A percentile compares a stretch with the other conserved stretches of the same genome.
phyloP scores from a whole-genome alignment of 306 rosid species.

The Cucumis cinereus region DNA sequence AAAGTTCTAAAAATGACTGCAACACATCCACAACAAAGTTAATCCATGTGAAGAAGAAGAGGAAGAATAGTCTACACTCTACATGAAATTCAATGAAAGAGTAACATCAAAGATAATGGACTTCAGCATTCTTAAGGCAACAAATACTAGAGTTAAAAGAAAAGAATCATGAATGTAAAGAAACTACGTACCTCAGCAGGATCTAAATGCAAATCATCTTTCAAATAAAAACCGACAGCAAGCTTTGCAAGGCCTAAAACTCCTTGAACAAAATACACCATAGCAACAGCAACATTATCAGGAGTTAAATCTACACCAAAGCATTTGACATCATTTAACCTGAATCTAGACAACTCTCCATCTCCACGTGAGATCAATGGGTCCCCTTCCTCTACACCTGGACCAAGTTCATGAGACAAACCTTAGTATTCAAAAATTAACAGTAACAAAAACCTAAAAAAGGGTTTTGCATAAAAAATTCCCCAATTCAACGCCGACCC shows the following conservation, averaged over 20 bases:
- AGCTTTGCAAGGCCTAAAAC: conserved; percentile 90
- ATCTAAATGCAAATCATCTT: conserved; percentile 86
- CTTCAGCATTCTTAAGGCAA: neutral
- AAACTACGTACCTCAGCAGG: conserved; percentile 75
- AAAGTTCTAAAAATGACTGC: neutral
- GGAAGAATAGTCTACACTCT: neutral
- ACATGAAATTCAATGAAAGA: neutral
- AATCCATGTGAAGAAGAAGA: neutral
- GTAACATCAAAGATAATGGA: neutral
- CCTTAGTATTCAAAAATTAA: neutral
- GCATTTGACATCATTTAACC: conserved; percentile 26
- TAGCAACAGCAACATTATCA: conserved; percentile 81
- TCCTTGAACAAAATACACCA: conserved; percentile 99
- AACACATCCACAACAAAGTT: neutral
- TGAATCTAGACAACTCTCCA: conserved; percentile 31
- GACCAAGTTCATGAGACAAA: conserved; percentile 2
- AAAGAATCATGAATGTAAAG: conserved; percentile 9
- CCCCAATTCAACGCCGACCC: neutral
- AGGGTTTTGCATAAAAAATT: neutral
- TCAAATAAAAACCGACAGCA: conserved; percentile 75
- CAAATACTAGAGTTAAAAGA: neutral
- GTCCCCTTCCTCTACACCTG: conserved; percentile 59
- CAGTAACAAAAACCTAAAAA: neutral
- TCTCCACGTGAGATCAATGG: conserved; percentile 22
- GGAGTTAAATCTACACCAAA: conserved; percentile 80